Conservation (phyloP, 108 stramenopile genomes). For the Cyclotella sp. region DNA sequence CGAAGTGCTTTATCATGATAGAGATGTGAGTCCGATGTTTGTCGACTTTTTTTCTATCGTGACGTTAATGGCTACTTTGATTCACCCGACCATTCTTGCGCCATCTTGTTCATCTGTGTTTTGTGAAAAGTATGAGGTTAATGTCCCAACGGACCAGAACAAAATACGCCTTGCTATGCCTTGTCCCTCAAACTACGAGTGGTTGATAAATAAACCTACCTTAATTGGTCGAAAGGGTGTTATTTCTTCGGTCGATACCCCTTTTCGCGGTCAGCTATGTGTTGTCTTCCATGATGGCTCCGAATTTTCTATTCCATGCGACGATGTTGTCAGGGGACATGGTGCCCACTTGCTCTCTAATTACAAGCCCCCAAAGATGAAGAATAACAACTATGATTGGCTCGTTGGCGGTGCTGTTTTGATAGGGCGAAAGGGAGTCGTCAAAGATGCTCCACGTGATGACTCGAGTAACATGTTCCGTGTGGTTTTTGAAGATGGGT, state of each 20-base stretch:
- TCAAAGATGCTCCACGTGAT: slow-evolving; percentile 11
- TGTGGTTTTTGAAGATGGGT: slow-evolving; percentile 5
- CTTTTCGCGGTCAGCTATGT: not conserved
- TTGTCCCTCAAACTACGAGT: slow-evolving; percentile 24
- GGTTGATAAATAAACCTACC: slow-evolving; percentile 26
- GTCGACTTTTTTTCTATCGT: not conserved
- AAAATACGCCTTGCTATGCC: slow-evolving; percentile 43
- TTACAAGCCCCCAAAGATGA: slow-evolving; percentile 5
- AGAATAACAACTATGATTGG: slow-evolving; percentile 5
- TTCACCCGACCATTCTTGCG: not conserved
- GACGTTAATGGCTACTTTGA: not conserved
- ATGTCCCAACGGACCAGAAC: slow-evolving; percentile 46
- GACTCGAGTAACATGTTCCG: not conserved
- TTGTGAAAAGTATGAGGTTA: slow-evolving; percentile 38
- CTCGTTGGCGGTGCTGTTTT: not conserved
- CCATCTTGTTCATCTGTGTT: not conserved
- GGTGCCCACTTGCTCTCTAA: slow-evolving; percentile 15
- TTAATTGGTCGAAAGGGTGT: slow-evolving; percentile 27
- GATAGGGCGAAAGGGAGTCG: not conserved
- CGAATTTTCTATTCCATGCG: slow-evolving; percentile 11
- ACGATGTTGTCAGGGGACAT: slow-evolving; percentile 17
- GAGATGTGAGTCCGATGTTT: slow-evolving; percentile 33
- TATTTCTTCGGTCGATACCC: slow-evolving; percentile 2
- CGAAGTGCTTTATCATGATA: slow-evolving; percentile 45
- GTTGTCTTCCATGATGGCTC: slow-evolving; percentile 35